phyloP scores from a whole-genome alignment of 257 asterid species.

The Oldenlandia corymbosa region DNA sequence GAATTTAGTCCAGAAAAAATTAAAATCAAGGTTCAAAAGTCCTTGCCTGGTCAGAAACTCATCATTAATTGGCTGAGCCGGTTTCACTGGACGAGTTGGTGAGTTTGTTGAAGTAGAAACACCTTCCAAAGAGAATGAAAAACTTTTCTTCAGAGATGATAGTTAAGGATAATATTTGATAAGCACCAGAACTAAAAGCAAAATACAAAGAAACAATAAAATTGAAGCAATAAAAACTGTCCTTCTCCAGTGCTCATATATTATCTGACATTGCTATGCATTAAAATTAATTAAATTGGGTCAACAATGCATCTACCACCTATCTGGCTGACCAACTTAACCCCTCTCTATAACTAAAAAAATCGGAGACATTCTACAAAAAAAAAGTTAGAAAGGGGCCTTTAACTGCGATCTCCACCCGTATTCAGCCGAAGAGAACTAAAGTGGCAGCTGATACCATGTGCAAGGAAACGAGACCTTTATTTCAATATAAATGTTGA shows the following conservation, averaged over 20 bases:
- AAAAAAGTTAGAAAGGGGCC: not conserved
- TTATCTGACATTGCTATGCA: not conserved
- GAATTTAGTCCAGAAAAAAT: not conserved
- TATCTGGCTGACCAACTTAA: not conserved
- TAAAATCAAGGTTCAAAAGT: slow-evolving; percentile 5
- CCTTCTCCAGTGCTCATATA: not conserved
- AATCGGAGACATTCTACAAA: not conserved
- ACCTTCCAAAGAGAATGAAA: slow-evolving; percentile 41
- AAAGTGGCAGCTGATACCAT: too few relatives aligned
- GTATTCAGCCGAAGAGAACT: not conserved
- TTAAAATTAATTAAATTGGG: not conserved
- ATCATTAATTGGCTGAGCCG: slow-evolving; percentile 49
- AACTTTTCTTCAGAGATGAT: not conserved
- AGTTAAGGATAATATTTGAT: not conserved
- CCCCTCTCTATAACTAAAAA: not conserved
- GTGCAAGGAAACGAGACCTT: too few relatives aligned
- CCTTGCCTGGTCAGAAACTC: slow-evolving; percentile 77
- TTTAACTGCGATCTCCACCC: not conserved
- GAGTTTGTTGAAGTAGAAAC: slow-evolving; percentile 47
- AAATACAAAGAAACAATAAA: too few relatives aligned
- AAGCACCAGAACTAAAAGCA: too few relatives aligned
- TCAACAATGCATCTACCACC: not conserved
- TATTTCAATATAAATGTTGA: too few relatives aligned
- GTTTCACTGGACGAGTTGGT: slow-evolving; percentile 53
- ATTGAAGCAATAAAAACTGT: too few relatives aligned